Base-by-base conservation (phyloP, 192 early-diverging fungal species). In the Rhizophagus prolifer region DNA sequence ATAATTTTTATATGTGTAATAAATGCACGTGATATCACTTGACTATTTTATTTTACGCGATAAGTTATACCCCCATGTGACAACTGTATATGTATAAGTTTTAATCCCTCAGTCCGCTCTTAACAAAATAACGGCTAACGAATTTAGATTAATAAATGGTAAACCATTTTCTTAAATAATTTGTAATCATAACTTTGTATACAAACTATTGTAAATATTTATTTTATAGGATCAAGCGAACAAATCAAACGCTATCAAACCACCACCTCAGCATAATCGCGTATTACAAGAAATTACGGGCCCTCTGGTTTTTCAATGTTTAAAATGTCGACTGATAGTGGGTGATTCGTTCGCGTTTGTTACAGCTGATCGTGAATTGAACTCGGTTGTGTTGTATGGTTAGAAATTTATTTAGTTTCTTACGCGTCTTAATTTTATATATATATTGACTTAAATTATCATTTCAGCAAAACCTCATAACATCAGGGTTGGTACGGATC, bases 381-480 rank as follows among this genome's bases (percentile, higher is more conserved):
- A 72, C 5, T 62, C 47, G 12, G 59, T 78, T 25, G 58, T 31
- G n/a, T 23, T 78, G 62, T 72, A 73, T 58, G 76, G 76, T 78
- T 21, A 70, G 63, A 50, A 13, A 30, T 30, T 70, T 36, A 44
- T 21, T 44, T 44, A 31, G 13, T 70, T 71, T 28, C 23, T 41
- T 26, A 25, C 23, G 58, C 13, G 73, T 46, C 64, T 64, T 9
- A 31, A 31, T 69, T 30, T 44, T 71, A 36, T 65, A 36, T 36
- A 4, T 36, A 19, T 66, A 19, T 34, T 7, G 7, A 38, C 21
- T 36, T 66, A 34, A 34, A 34, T 31, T 62, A 62, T 41, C 16
- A n/a, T 68, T 31, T 28, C 41, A 78, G 77, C 77, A 5, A 69
- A 78, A 75, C 77, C 77, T 19, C 38, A 54, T 63, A 78, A 78